phyloP scores from a whole-genome alignment of 75 land plant species.

The Cryptomeria japonica region DNA sequence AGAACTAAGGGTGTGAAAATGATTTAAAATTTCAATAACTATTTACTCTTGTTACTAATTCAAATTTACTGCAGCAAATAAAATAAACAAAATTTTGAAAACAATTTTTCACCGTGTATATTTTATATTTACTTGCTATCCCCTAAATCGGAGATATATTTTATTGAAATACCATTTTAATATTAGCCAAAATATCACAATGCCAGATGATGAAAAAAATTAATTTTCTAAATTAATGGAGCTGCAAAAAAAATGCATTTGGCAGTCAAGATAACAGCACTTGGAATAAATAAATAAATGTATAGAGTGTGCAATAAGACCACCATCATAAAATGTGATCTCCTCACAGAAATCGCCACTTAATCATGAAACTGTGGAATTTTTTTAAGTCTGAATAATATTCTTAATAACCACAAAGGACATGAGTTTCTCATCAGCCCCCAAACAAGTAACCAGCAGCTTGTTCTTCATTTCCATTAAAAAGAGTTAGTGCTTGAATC shows the following conservation, averaged over 20 bases:
- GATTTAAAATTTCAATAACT: no score
- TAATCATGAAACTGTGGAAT: not conserved
- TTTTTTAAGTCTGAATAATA: not conserved
- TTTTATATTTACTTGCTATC: no score
- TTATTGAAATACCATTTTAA: no score
- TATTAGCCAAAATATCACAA: not conserved
- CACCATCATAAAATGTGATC: not conserved
- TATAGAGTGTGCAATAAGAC: not conserved
- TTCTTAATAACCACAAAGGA: not conserved
- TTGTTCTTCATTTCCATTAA: constrained; percentile 90
- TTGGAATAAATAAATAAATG: not conserved
- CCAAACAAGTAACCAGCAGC: constrained; percentile 95
- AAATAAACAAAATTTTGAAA: no score
- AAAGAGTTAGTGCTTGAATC: constrained; percentile 74
- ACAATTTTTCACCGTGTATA: no score
- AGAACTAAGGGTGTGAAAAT: no score
- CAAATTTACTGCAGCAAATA: no score
- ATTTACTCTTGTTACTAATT: no score
- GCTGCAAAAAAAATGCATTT: not conserved
- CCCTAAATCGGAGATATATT: no score
- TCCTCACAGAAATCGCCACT: not conserved
- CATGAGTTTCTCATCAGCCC: constrained; percentile 34
- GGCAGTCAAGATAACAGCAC: not conserved
- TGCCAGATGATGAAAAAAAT: not conserved
- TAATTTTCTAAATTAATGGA: not conserved